Conservation (phyloP, 495 filamentous ascomycete genomes). For the Acidiella bohemica region DNA sequence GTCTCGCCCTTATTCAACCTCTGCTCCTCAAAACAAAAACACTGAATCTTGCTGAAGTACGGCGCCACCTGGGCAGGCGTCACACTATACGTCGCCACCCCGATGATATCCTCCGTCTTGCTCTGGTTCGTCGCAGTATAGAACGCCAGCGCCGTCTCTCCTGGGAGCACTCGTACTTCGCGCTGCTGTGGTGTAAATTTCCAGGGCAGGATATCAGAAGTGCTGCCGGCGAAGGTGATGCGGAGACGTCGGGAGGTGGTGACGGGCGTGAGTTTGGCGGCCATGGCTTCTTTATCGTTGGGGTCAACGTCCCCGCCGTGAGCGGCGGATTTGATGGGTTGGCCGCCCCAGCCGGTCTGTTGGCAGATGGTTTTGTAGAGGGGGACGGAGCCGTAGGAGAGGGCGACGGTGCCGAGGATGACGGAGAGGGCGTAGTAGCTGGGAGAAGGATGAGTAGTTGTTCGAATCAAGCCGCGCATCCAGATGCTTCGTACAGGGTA, state of each 20-base stretch:
- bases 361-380: constrained; percentile 99
- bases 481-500: too few species aligned
- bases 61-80: constrained; percentile 90
- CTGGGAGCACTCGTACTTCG: constrained; percentile 86
- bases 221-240: constrained; percentile 89
- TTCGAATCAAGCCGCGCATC: too few species aligned
- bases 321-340: constrained; percentile 67
- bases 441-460: too few species aligned
- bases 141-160: constrained; percentile 94
- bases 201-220: constrained; percentile 92
- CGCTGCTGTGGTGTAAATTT: constrained; percentile 95
- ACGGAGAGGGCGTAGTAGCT: constrained; percentile 70
- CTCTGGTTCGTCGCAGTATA: constrained; percentile 92
- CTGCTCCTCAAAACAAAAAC: constrained; percentile 98
- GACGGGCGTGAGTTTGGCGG: constrained; percentile 65
- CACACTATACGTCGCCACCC: constrained; percentile 94
- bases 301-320: constrained; percentile 42
- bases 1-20: constrained; percentile 88
- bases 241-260: constrained; percentile 69
- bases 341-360: constrained; percentile 88
- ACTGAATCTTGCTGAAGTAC: constrained; percentile 99
- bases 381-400: constrained; percentile 91
- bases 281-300: constrained; percentile 40
- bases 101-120: constrained; percentile 79
- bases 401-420: constrained; percentile 77